Evolutionary conservation across 306 rosid species (phyloP), one percentile per base, ranked within the genome.

Genomic region (Benincasa hispida): DNA sequence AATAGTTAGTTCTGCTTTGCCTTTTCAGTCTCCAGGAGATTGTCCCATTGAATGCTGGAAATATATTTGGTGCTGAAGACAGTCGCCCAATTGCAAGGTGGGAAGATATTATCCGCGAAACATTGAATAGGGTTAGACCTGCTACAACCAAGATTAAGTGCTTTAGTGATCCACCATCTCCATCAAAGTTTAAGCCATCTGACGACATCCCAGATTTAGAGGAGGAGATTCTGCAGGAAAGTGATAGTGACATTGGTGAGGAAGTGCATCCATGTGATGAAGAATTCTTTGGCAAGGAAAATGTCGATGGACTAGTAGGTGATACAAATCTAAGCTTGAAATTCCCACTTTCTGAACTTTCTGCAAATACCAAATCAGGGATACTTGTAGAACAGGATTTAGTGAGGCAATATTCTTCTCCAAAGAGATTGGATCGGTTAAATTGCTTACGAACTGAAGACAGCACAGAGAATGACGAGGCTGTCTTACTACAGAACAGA

Each of bases 141-240:
- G 72, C 19, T 14, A 25, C 59, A 55, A 53, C 75, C 55, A 91
- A 91, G 87, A 35, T 88, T 68, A 93, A 91, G 85, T 89, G 90
- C 80, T 93, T 87, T 58, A 93, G 96, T 48, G 98, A 91, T 79
- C 98, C 98, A 70, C 96, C 96, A 19, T 90, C 98, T 10, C 98
- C 98, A 19, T 91, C 97, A 72, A 93, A 87, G 72, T 93, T 82
- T 77, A 93, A 87, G 85, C 94, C 89, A 78, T 76, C 82, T 22
- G 87, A 84, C 27, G 94, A 91, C 69, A 68, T 78, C 62, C 84
- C 92, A 9, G 86, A 85, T 79, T 75, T 88, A 45, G 96, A 90
- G 80, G 98, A 88, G 84, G 98, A 93, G 77, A 82, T 87, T 12
- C 65, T 87, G 56, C 77, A 84, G 35, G 92, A 90, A 82, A 91